Conservation (phyloP, 805 yeast species). For the Cyberlindnera misumaiensis region DNA sequence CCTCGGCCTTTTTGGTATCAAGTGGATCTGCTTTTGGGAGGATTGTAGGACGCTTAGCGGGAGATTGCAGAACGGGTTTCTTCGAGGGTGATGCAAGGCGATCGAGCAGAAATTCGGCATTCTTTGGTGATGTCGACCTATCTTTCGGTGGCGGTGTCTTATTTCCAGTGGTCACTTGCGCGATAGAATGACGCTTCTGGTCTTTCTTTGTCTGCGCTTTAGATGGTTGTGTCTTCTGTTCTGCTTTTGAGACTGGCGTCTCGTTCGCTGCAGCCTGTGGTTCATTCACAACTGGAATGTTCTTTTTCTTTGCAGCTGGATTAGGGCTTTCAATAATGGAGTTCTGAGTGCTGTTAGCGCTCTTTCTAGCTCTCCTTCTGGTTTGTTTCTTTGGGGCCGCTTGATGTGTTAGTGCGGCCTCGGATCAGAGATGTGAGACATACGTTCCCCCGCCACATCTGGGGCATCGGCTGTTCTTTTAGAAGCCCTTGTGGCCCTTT, state of each 20-base stretch:
- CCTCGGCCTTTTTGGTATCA: constrained; percentile 11
- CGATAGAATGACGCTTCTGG: too few species aligned
- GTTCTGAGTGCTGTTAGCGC: background rate
- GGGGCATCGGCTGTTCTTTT: constrained; percentile 5
- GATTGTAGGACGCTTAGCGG: constrained; percentile 7
- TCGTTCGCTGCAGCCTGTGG: background rate
- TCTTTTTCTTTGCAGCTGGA: background rate
- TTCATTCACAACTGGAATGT: background rate
- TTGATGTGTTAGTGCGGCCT: background rate
- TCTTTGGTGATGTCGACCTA: too few species aligned
- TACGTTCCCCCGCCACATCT: background rate
- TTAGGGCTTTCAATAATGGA: background rate
- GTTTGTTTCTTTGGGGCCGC: constrained; percentile 1
- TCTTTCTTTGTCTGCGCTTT: background rate
- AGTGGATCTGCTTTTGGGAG: constrained; percentile 1
- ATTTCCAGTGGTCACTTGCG: too few species aligned
- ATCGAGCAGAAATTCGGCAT: too few species aligned
- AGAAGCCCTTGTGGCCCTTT: constrained; percentile 17
- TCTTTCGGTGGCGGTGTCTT: too few species aligned
- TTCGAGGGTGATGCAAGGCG: background rate
- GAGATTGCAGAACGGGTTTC: constrained; percentile 8
- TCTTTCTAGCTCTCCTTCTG: constrained; percentile 3
- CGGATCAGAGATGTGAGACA: background rate
- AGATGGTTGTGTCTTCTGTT: background rate
- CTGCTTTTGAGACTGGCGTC: background rate